Evolutionary conservation across 352 stramenopile species (phyloP), one percentile per base, ranked within the genome.

Genomic region (Phytophthora ohioensis): DNA sequence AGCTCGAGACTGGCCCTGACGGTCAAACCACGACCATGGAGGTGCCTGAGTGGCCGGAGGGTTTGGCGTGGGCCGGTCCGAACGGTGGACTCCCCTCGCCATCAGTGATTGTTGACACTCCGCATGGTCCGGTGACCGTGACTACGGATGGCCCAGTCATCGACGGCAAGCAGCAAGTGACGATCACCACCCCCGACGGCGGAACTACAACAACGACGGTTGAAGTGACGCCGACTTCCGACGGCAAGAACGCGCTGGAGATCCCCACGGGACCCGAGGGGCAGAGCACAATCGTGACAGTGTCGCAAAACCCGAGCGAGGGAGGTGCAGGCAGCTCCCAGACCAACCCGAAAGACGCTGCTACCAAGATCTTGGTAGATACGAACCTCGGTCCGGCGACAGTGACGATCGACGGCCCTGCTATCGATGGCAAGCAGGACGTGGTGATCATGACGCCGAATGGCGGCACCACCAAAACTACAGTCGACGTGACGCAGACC

Each of bases 141-240:
- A 57, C 47, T 0, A 43, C 15, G 0, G 48, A 57, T 1, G 32
- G 56, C 17, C 57, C 64, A 2, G 15, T 62, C 6, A 52, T 65
- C 13, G 34, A 59, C 8, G 59, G 48, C 31, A 58, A 67, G 45
- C 46, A 73, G 36, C 15, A 55, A 1, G 42, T 77, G 1, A 39
- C 58, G 55, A 67, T 77, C 39, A 66, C 63, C 17, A 59, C 31
- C 31, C 12, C 45, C 4, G 49, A 67, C 12, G 69, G 69, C 10
- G 35, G 21, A 15, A 57, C 21, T 4, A 62, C 41, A 0, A 64
- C 17, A 0, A 49, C 64, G 11, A 51, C 34, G 27, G 64, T 56
- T n/a, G 47, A 67, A 1, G 56, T 59, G 5, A 45, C 15, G 3
- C 27, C 17, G 17, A 61, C 53, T 2, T 21, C 7, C 6, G 46